Evolutionary conservation across 495 filamentous ascomycete genomes (phyloP), one percentile per base, ranked within the genome.

Genomic region (Bryoglossum gracile): DNA sequence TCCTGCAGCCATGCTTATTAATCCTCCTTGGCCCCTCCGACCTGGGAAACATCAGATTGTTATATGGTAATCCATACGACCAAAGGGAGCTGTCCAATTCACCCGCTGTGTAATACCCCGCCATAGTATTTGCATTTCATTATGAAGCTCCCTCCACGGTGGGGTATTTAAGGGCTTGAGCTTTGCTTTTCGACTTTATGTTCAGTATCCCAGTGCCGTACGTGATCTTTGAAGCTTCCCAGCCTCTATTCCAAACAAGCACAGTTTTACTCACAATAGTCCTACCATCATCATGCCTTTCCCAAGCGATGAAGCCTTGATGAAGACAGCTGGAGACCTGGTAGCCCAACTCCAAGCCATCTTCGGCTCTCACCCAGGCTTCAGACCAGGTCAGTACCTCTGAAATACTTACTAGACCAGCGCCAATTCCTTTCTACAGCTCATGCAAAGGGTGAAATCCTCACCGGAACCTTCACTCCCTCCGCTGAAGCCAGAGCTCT

Each of bases 391-490:
- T 70, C 26, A 9, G 14, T n/a, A 37, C 34, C 34, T 37, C 14
- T 37, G n/a, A n/a, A n/a, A n/a, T n/a, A n/a, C n/a, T n/a, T n/a
- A n/a, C n/a, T n/a, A n/a, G n/a, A n/a, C n/a, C n/a, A n/a, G n/a
- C n/a, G n/a, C n/a, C n/a, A n/a, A n/a, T n/a, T n/a, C n/a, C n/a
- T n/a, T 32, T 8, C 6, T 32, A 42, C 51, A 76, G 75, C 71
- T 9, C 76, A 80, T 50, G 76, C 75, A 30, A 68, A 68, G 52
- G 75, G 75, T 8, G 35, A 63, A 45, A 58, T 76, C 17, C 58
- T 75, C 4, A 67, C 51, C 16, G 76, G 76, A 32, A 68, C 64
- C 13, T 80, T 80, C 61, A 68, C 62, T 0, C 72, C 75, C 8
- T 64, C 67, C n/a, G 16, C 60, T 3, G 49, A 57, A 33, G 73